Percentiles rank a stretch among this genome's conserved stretches.
phyloP scores from a whole-genome alignment of 2,329 filamentous ascomycete genomes.

The Ploettnerulaceae sp. region DNA sequence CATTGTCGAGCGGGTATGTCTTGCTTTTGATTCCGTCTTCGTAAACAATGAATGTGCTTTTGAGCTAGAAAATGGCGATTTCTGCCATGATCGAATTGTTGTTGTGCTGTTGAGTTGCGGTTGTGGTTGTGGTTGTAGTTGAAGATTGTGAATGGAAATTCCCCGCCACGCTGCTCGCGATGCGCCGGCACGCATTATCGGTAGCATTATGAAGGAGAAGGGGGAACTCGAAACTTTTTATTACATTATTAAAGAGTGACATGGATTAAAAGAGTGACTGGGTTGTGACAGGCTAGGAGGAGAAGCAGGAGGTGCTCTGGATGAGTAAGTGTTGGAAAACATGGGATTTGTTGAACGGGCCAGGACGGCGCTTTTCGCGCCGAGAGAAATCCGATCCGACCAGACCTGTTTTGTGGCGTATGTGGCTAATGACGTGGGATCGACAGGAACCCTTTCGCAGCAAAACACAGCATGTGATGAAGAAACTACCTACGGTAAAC shows the following conservation, averaged over 20 bases:
- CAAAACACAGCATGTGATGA: slow-evolving; percentile 1
- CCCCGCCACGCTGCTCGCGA: slow-evolving; percentile 9
- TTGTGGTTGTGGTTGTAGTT: too few species aligned
- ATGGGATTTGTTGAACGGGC: slow-evolving; percentile 7
- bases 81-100: slow-evolving; percentile 8
- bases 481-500: neutral
- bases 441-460: neutral
- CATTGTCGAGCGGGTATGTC: slow-evolving; percentile 22
- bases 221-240: slow-evolving; percentile 10
- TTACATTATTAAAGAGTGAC: slow-evolving; percentile 13
- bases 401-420: too few species aligned
- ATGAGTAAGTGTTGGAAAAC: slow-evolving; percentile 5
- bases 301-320: slow-evolving; percentile 12
- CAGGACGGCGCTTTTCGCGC: too few species aligned
- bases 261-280: slow-evolving; percentile 11
- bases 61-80: neutral
- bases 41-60: slow-evolving; percentile 19
- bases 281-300: slow-evolving; percentile 9
- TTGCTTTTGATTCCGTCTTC: slow-evolving; percentile 18
- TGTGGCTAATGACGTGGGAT: neutral
- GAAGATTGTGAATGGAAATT: neutral
- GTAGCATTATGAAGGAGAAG: slow-evolving; percentile 22
- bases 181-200: slow-evolving; percentile 21
- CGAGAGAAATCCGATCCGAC: too few species aligned
- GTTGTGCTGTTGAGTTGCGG: slow-evolving; percentile 9